These are phyloP conservation scores for Dillenia turbinata DNA, from an alignment of 164 flowering plant genomes.

Conservation along the genomic window DNA sequence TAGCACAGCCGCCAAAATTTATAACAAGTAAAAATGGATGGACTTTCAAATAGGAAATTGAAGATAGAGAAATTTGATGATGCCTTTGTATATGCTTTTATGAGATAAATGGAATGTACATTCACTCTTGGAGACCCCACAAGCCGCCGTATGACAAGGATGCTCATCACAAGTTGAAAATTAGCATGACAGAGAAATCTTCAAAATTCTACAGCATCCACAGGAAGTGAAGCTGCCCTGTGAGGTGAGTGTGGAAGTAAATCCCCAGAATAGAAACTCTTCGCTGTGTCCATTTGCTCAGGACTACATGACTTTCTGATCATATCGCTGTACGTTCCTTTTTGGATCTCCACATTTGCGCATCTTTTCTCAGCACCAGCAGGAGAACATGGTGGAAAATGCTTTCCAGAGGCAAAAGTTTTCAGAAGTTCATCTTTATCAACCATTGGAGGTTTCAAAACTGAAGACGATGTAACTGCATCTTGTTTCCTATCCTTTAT, in stretches of 20 bases:
- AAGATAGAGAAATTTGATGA: no score
- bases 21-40: no score
- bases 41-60: no score
- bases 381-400: slow-evolving; percentile 12
- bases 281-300: slow-evolving; percentile 43
- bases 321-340: slow-evolving; percentile 19
- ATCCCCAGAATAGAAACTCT: slow-evolving; percentile 43
- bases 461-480: slow-evolving; percentile 5
- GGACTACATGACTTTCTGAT: slow-evolving; percentile 28
- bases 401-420: slow-evolving; percentile 19
- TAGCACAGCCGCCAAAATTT: no score
- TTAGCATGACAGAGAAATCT: no score
- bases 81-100: no score
- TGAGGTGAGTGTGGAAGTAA: slow-evolving; percentile 56
- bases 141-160: no score
- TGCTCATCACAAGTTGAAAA: no score
- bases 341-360: slow-evolving; percentile 19
- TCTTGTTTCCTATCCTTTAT: slow-evolving; percentile 7
- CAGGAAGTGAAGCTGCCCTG: slow-evolving; percentile 64
- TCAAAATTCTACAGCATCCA: slow-evolving; percentile 46
- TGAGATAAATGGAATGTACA: no score
- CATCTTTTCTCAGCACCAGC: slow-evolving; percentile 10
- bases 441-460: slow-evolving; percentile 9
- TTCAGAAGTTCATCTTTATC: slow-evolving; percentile 15
- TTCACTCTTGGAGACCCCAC: no score